A percentile compares a stretch with the other conserved stretches of the same genome.
Evolutionary conservation across 148 eudicot species (phyloP).

Genomic region (Bassia scoparia): DNA sequence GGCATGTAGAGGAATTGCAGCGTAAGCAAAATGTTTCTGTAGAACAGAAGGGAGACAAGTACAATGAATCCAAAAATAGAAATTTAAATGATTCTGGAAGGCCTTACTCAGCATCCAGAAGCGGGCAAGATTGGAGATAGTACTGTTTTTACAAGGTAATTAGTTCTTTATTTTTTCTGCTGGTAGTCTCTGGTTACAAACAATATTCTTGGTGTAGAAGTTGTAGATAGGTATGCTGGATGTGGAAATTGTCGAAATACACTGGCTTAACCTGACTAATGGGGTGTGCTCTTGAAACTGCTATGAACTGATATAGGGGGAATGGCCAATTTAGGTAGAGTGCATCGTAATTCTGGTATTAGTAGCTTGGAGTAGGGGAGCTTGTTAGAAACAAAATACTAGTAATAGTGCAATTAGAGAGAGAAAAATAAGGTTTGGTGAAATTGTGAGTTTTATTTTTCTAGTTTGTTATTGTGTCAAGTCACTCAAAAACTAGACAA

Average conservation of each 20-base stretch:
- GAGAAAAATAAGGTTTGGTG: too few species aligned
- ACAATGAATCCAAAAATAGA: constrained; percentile 37
- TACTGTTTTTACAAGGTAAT: constrained; percentile 15
- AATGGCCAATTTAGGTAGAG: too few species aligned
- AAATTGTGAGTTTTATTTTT: too few species aligned
- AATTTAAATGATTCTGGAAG: constrained; percentile 46
- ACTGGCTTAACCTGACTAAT: too few species aligned
- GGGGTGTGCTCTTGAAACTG: too few species aligned
- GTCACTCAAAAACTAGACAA: too few species aligned
- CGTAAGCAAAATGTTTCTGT: constrained; percentile 45
- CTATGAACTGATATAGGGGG: too few species aligned
- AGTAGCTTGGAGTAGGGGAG: too few species aligned
- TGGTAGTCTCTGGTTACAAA: not conserved
- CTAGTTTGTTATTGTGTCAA: too few species aligned
- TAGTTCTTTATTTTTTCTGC: not conserved
- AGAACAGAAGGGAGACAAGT: constrained; percentile 51
- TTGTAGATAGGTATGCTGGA: not conserved
- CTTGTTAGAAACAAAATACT: too few species aligned
- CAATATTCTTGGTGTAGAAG: not conserved
- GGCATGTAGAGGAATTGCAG: constrained; percentile 73
- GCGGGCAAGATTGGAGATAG: constrained; percentile 46
- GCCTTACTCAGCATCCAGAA: constrained; percentile 35
- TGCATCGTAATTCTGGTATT: too few species aligned
- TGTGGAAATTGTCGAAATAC: not conserved
- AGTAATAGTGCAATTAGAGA: too few species aligned